Evolutionary conservation across 2,329 filamentous ascomycete genomes (phyloP).

Genomic region (Fusarium nematophilum): DNA sequence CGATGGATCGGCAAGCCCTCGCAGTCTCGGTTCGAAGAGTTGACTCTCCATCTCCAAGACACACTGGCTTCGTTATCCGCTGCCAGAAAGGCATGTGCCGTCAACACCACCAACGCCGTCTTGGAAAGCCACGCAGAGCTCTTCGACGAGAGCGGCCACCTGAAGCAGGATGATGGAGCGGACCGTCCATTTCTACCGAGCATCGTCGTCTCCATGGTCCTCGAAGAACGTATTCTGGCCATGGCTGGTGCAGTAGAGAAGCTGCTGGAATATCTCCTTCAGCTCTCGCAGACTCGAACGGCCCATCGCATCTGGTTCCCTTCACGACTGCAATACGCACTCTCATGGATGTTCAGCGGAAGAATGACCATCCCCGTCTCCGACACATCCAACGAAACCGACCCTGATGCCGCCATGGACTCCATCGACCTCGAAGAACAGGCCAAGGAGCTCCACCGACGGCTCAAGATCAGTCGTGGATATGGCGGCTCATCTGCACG

Average conservation of each 20-base stretch:
- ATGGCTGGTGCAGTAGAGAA: slow-evolving; percentile 44
- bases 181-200: slow-evolving; percentile 49
- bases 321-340: slow-evolving; percentile 51
- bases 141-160: slow-evolving; percentile 54
- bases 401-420: slow-evolving; percentile 35
- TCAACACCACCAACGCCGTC: slow-evolving; percentile 54
- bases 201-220: slow-evolving; percentile 59
- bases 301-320: slow-evolving; percentile 57
- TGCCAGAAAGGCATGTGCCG: slow-evolving; percentile 41
- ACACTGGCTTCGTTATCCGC: slow-evolving; percentile 43
- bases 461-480: slow-evolving; percentile 51
- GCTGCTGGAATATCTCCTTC: slow-evolving; percentile 51
- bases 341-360: slow-evolving; percentile 52
- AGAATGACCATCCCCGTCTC: slow-evolving; percentile 30
- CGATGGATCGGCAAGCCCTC: slow-evolving; percentile 46
- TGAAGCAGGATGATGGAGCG: slow-evolving; percentile 44
- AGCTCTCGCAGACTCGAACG: slow-evolving; percentile 50
- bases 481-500: slow-evolving; percentile 23
- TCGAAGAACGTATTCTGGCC: slow-evolving; percentile 56
- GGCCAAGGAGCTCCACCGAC: slow-evolving; percentile 49
- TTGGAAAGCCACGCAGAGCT: slow-evolving; percentile 53
- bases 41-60: slow-evolving; percentile 32
- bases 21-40: slow-evolving; percentile 33
- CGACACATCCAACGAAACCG: slow-evolving; percentile 28
- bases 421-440: slow-evolving; percentile 45